Base-by-base conservation (phyloP, 768 basidiomycete species). In the Pleurotus salmoneostramineus region DNA sequence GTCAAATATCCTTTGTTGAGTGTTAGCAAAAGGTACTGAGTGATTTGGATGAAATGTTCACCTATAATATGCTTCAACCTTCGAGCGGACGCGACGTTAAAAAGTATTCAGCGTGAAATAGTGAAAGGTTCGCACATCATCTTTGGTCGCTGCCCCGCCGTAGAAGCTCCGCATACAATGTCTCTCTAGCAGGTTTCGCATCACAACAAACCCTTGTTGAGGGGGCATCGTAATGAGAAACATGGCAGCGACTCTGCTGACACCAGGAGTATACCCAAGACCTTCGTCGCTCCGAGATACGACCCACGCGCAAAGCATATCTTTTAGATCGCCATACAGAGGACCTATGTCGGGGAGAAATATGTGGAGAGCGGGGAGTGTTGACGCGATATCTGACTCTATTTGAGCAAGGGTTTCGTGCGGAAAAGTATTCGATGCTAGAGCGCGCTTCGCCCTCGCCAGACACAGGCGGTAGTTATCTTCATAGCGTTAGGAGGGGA, bases 1-100 rank as follows among this genome's bases (percentile, higher is more conserved):
- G 67, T 95, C 94, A 62, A 96, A 96, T 66, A 95, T 94, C 64
- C 92, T 94, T 64, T 32, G 17, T 21, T 34, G 27, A 34, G 55
- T 61, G 56, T 64, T 56, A 50, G 45, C 33, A 44, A 15, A 49
- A 11, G 47, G 56, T 46, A 42, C 36, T 10, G 11, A 34, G 47
- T 15, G 58, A 4, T 59, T n/a, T 8, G 35, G 56, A 61, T 21
- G 36, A 46, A 48, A 44, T 6, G 37, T 14, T 60, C 65, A 93
- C 91, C 93, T 84, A 72, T 92, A 94, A 71, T 95, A 95, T 4
- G 91, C 93, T 69, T 95, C 93, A 52, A 91, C 85, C 93, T 94
- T 56, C 56, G 66, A 68, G 69, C 57, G 72, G 56, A 70, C 67
- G 63, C 55, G 32, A 51, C 58, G 27, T 42, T 35, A 34, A 43